Base-by-base conservation (phyloP, 2,329 filamentous ascomycete genomes). In the Beauveria brongniartii region DNA sequence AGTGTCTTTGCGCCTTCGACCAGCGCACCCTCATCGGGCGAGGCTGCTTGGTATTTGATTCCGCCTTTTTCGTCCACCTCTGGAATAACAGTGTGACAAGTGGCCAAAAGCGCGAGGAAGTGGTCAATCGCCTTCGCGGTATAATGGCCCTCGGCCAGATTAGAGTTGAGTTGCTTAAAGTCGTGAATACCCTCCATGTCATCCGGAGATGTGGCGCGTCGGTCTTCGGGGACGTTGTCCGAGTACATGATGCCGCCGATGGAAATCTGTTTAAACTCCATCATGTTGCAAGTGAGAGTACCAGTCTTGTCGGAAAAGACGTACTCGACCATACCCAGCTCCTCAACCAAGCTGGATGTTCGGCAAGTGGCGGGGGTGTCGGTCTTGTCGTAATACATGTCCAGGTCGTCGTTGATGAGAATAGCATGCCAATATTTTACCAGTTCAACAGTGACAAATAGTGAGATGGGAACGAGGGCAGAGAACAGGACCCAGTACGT, bases 401-500 rank as follows among this genome's bases (percentile, higher is more conserved):
- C 94, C 61, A 99, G 82, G 72, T 99, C 95, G 61, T 92, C 93
- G 71, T 96, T 96, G 74, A 99, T 99, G 64, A 99, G 84, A 68
- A 94, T 94, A n/a, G 91, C 94, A 67, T 96, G 92, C 80, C 89
- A 96, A 72, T 97, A 97, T 75, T 99, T 99, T 77, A 99, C 93
- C 66, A 99, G 83, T 75, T 99, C 94, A 57, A 99, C 87, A 0
- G 94, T 99, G 64, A 99, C 94, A 73, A 99, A 99, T 3, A 99
- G 87, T 34, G 93, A 97, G 69, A 99, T 97, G 40, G 94, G 94
- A 52, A 99, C 94, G 68, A 99, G 78, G 58, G 96, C 93, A 3
- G 93, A 97, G 75, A 97, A 99, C 41, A 99, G 77, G 37, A 99
- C 93, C 93, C 94, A 99, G 74, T 97, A 97, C 1, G 95, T 99